Evolutionary conservation across 2,329 filamentous ascomycete genomes (phyloP), one percentile per base, ranked within the genome.

Genomic region (Exophiala aquamarina): DNA sequence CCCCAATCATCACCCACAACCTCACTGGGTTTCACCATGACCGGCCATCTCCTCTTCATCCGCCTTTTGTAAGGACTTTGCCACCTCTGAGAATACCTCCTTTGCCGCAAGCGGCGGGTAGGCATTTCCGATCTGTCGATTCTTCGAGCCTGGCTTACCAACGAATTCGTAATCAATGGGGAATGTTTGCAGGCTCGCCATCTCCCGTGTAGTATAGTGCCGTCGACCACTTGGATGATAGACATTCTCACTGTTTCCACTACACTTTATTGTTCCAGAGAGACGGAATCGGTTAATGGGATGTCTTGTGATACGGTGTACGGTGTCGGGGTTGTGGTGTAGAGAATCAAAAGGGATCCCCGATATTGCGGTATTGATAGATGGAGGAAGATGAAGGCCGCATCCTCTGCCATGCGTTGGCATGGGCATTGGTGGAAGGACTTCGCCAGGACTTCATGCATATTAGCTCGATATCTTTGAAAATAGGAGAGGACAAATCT

Each of bases 111-210:
- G 47, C 6, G 87, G 81, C 0, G 89, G 86, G 13, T 92, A 89
- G 0, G 87, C 88, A 59, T 93, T 92, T 0, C 88, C 88, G 53
- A 92, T 87, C 62, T 90, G 86, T 53, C 72, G 77, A 55, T 77
- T 59, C 0, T 64, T 61, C 19, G 46, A 38, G 3, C 23, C 77
- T 13, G 79, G 60, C 0, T 38, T 58, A 0, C 66, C 67, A 0
- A 67, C 51, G 59, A 92, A 91, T 0, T 63, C 62, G 61, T 88
- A 84, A 2, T 69, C 61, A 0, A 67, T 50, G 0, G 86, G 85
- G 42, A 93, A 93, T 0, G 83, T 83, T 54, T 89, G 85, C 1
- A 93, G 63, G 2, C 73, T 73, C 0, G 87, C 86, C 18, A 81
- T 75, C 61, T 94, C 89, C 1, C 84, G 74, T 3, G 79, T 62